Percentiles rank a stretch among this genome's conserved stretches.
Conservation (phyloP, 352 stramenopile species). For the Phytophthora multivora region DNA sequence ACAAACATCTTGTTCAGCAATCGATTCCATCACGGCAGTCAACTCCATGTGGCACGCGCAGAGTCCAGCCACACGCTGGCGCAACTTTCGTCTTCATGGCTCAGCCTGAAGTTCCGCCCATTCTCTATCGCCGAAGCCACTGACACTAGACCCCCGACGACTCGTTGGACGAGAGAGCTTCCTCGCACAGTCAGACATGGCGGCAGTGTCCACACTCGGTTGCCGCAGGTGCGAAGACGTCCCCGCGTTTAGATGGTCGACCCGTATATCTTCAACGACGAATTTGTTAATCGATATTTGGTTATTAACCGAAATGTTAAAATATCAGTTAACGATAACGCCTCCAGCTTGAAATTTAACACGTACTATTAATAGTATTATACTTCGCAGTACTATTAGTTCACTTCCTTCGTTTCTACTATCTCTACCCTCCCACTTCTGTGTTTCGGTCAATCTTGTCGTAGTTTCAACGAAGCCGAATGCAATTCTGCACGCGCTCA, state of each 20-base stretch:
- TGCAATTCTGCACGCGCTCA: conserved; percentile 73
- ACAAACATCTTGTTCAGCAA: no score
- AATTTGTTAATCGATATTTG: no score
- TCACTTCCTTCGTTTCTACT: not conserved
- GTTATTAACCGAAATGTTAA: not conserved
- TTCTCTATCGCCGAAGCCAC: not conserved
- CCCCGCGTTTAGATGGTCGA: not conserved
- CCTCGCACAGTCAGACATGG: not conserved
- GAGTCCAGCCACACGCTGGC: not conserved
- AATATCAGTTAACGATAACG: no score
- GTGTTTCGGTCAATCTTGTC: not conserved
- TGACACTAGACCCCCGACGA: not conserved
- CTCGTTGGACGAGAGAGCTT: not conserved
- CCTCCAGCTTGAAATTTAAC: no score
- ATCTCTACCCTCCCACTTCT: not conserved
- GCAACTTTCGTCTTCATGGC: not conserved
- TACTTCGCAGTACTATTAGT: no score
- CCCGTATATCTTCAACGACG: no score
- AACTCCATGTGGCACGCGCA: not conserved
- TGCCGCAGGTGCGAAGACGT: not conserved
- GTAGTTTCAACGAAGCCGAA: conserved; percentile 36
- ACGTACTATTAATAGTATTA: no score
- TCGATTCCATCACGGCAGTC: no score
- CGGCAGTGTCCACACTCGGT: not conserved
- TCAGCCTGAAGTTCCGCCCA: not conserved